These are phyloP conservation scores for Lactifluus piperatus DNA, from an alignment of 768 basidiomycete species.

Conservation along the genomic window DNA sequence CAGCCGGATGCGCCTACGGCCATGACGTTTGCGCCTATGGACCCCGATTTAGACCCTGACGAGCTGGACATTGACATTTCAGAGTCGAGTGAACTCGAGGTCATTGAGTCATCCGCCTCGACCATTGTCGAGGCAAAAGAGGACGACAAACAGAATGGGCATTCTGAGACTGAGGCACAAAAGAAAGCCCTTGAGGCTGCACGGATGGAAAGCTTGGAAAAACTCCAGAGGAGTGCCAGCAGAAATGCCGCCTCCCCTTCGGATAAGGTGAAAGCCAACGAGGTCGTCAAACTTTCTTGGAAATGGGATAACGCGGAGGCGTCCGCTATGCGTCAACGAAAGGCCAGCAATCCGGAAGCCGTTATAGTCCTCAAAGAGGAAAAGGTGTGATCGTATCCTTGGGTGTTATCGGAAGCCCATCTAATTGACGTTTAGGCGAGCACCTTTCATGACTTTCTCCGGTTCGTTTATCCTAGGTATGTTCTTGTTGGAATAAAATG, in stretches of 20 bases:
- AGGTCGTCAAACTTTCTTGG: slow-evolving; percentile 9
- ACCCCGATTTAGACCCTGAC: slow-evolving; percentile 39
- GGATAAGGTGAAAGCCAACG: slow-evolving; percentile 19
- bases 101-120: slow-evolving; percentile 23
- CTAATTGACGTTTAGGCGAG: slow-evolving; percentile 40
- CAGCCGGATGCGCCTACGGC: slow-evolving; percentile 38
- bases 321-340: slow-evolving; percentile 5
- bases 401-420: background rate
- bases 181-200: slow-evolving; percentile 17
- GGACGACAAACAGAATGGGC: background rate
- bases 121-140: background rate
- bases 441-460: slow-evolving; percentile 90
- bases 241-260: slow-evolving; percentile 1
- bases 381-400: slow-evolving; percentile 39
- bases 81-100: slow-evolving; percentile 15
- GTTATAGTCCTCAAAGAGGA: slow-evolving; percentile 89
- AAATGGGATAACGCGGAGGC: slow-evolving; percentile 3
- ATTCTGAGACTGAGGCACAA: slow-evolving; percentile 31
- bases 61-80: slow-evolving; percentile 35
- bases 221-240: slow-evolving; percentile 37
- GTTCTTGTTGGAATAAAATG: slow-evolving; percentile 22
- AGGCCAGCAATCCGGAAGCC: slow-evolving; percentile 51
- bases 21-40: slow-evolving; percentile 53
- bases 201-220: slow-evolving; percentile 44
- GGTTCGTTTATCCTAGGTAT: slow-evolving; percentile 90